Evolutionary conservation across 2,329 filamentous ascomycete species (phyloP).

Genomic region (Botrytis elliptica): DNA sequence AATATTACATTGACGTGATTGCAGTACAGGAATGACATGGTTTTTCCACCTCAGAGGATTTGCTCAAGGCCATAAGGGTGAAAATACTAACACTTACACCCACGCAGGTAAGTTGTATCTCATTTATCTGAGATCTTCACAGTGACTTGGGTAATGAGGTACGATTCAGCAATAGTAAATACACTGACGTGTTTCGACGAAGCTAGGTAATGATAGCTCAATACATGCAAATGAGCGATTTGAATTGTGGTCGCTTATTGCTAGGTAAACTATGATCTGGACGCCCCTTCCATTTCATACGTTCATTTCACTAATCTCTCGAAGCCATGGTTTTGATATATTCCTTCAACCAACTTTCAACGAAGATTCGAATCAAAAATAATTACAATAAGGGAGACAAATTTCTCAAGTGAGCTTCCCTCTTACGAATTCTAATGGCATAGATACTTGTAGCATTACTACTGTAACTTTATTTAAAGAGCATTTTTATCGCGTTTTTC

Average conservation of each 20-base stretch:
- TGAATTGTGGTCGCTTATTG: neutral
- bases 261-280: neutral
- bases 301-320: neutral
- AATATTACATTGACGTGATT: neutral
- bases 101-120: too few species aligned
- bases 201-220: neutral
- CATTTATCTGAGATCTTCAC: neutral
- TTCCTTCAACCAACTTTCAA: neutral
- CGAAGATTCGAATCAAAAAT: neutral
- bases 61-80: too few species aligned
- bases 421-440: neutral
- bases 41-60: neutral
- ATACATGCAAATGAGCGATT: neutral
- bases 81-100: neutral
- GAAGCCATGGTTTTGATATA: neutral
- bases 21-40: neutral
- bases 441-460: neutral
- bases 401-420: too few species aligned
- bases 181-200: neutral
- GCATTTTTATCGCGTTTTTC: accelerated
- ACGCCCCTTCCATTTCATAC: neutral
- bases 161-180: neutral
- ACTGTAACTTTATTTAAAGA: neutral
- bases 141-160: neutral
- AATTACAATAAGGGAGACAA: neutral